Evolutionary conservation across 2,329 filamentous ascomycete genomes (phyloP).

Genomic region (Sporothrix pallida): DNA sequence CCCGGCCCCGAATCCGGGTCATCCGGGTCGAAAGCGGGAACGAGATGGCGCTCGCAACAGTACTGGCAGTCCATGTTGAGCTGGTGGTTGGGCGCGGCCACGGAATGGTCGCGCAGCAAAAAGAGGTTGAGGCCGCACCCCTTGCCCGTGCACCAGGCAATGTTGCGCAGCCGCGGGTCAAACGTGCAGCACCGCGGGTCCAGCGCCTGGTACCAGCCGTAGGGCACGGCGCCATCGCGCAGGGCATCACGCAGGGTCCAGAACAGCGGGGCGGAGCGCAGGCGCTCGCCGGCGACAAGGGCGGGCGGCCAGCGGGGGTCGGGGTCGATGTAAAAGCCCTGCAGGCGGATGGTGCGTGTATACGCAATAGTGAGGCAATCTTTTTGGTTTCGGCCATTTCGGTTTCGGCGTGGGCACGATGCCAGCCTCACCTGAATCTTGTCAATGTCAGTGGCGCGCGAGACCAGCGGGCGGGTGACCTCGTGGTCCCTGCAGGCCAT

Average conservation of each 20-base stretch:
- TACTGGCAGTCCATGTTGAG: too few relatives aligned
- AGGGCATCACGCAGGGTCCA: not conserved
- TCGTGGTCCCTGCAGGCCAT: slow-evolving; percentile 6
- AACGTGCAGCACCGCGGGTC: not conserved
- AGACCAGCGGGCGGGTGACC: not conserved
- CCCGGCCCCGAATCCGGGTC: too few relatives aligned
- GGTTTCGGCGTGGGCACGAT: not conserved
- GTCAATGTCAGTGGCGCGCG: not conserved
- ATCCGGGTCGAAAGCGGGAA: too few relatives aligned
- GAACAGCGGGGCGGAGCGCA: not conserved
- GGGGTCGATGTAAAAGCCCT: slow-evolving; percentile 7
- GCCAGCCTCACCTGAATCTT: not conserved
- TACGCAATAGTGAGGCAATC: not conserved
- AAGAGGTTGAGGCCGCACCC: too few relatives aligned
- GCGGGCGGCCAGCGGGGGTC: not conserved
- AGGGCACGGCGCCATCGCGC: not conserved
- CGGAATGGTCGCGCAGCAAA: too few relatives aligned
- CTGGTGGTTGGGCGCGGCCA: too few relatives aligned
- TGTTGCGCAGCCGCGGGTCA: too few relatives aligned
- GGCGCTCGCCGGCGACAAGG: not conserved
- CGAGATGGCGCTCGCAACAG: too few relatives aligned
- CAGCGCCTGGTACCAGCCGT: not conserved
- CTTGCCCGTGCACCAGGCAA: too few relatives aligned
- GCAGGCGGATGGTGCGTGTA: not conserved
- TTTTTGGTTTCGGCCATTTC: too few relatives aligned